A percentile compares a stretch with the other conserved stretches of the same genome.
Conservation (phyloP, 2,329 filamentous ascomycete genomes). For the Beauveria bassiana region DNA sequence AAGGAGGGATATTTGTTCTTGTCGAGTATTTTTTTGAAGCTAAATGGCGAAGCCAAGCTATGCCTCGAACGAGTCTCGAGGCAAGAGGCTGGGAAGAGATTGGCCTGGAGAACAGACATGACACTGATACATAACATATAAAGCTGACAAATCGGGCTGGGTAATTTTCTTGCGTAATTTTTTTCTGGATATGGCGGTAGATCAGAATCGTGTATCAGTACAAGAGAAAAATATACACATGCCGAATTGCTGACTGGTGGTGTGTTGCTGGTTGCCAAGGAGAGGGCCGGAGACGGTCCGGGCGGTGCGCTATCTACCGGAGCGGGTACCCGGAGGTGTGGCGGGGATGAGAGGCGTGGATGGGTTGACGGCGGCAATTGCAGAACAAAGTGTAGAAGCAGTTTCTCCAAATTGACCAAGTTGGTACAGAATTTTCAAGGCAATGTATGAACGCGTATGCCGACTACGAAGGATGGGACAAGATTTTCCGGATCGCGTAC, state of each 20-base stretch:
- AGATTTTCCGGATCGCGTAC: not conserved
- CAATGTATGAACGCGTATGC: not conserved
- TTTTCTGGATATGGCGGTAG: not conserved
- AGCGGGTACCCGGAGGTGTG: slow-evolving; percentile 4
- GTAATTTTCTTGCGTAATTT: not conserved
- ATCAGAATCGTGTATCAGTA: not conserved
- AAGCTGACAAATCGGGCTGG: not conserved
- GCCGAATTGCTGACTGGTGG: not conserved
- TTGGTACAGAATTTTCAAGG: not conserved
- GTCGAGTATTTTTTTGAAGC: not conserved
- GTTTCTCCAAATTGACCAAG: no score
- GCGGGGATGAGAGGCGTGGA: no score
- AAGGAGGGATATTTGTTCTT: not conserved
- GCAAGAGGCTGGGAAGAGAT: not conserved
- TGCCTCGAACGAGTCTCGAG: not conserved
- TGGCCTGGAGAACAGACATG: not conserved
- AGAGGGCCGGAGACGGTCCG: not conserved
- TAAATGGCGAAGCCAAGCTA: not conserved
- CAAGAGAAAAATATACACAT: not conserved
- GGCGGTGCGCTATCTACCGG: not conserved
- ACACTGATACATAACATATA: slow-evolving; percentile 1
- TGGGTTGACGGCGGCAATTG: not conserved
- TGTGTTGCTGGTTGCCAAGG: not conserved
- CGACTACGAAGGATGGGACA: not conserved
- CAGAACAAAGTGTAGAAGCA: not conserved